Base-by-base conservation (phyloP, 164 flowering plant species). In the Euptelea pleiosperma region DNA sequence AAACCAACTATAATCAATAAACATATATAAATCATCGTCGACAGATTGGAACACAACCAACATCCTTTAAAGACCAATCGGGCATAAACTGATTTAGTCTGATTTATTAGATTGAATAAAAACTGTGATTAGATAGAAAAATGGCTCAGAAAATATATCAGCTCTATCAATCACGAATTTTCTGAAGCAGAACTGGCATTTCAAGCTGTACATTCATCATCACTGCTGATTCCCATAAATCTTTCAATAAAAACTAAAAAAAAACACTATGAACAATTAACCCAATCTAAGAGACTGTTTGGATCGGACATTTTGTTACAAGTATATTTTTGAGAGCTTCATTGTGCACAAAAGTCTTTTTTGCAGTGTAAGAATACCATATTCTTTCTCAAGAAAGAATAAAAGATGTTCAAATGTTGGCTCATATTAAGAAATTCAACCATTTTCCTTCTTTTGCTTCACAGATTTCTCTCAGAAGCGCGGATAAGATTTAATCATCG, bases 151-250 rank as follows among this genome's bases (percentile, higher is more conserved):
- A 0, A n/a, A 55, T 18, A 30, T 25, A 63, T 73, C 83, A 81
- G 86, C 85, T 81, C 61, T 79, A 19, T 87, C 94, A 58, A 82
- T 87, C n/a, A n/a, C n/a, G n/a, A n/a, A n/a, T n/a, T n/a, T n/a
- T n/a, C n/a, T n/a, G n/a, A n/a, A n/a, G n/a, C 90, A 87, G 94
- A 87, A 82, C 90, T 87, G 95, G 89, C 94, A 70, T 82, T 72
- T 19, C 4, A 74, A 78, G 87, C 86, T 81, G 83, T 52, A 16
- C 10, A 16, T 41, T n/a, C 33, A 58, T 84, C 95, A 52, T 87
- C 90, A 78, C 51, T 2, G 88, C 88, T 77, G n/a, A n/a, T n/a
- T n/a, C n/a, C n/a, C n/a, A n/a, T n/a, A n/a, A n/a, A n/a, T n/a
- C n/a, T n/a, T n/a, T n/a, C n/a, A n/a, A n/a, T n/a, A n/a, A 39